A percentile compares a stretch with the other conserved stretches of the same genome.
Evolutionary conservation across 1,139 yeast genomes (phyloP).

Genomic region (Diutina sp.): DNA sequence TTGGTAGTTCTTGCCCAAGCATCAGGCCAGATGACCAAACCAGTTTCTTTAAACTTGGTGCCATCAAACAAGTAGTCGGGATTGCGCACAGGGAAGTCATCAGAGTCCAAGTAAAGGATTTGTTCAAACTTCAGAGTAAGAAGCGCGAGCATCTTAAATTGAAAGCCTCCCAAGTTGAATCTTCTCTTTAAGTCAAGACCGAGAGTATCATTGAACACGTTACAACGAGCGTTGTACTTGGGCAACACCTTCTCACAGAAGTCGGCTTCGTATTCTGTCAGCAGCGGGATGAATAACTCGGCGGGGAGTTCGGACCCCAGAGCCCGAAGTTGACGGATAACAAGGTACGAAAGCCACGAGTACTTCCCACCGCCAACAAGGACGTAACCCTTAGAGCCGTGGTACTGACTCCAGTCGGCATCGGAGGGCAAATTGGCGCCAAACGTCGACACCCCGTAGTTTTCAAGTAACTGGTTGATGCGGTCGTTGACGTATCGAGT

Average conservation of each 20-base stretch:
- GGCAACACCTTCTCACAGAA: conserved; percentile 43
- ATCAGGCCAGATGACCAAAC: conserved; percentile 40
- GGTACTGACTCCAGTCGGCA: conserved; percentile 23
- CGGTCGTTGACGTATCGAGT: conserved; percentile 16
- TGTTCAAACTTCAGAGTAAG: conserved; percentile 46
- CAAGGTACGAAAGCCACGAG: conserved; percentile 32
- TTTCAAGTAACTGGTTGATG: conserved; percentile 18
- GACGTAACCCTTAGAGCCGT: conserved; percentile 27
- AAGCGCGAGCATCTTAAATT: conserved; percentile 46
- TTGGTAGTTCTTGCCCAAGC: conserved; percentile 39
- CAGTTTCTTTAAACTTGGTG: conserved; percentile 24
- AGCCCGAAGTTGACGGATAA: conserved; percentile 27
- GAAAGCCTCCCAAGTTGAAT: conserved; percentile 41
- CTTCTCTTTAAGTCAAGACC: conserved; percentile 14
- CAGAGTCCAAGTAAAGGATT: conserved; percentile 54
- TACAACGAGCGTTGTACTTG: conserved; percentile 40
- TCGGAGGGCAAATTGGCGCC: conserved; percentile 22
- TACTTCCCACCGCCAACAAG: conserved; percentile 33
- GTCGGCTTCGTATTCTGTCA: conserved; percentile 33
- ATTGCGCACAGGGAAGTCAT: conserved; percentile 45
- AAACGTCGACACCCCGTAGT: conserved; percentile 21
- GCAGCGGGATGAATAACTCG: conserved; percentile 39
- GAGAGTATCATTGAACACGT: conserved; percentile 25
- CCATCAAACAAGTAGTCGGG: conserved; percentile 35
- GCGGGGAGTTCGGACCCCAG: conserved; percentile 28